These are phyloP conservation scores for Phaeolepiota aurea DNA, from an alignment of 768 basidiomycete species.

Conservation along the genomic window DNA sequence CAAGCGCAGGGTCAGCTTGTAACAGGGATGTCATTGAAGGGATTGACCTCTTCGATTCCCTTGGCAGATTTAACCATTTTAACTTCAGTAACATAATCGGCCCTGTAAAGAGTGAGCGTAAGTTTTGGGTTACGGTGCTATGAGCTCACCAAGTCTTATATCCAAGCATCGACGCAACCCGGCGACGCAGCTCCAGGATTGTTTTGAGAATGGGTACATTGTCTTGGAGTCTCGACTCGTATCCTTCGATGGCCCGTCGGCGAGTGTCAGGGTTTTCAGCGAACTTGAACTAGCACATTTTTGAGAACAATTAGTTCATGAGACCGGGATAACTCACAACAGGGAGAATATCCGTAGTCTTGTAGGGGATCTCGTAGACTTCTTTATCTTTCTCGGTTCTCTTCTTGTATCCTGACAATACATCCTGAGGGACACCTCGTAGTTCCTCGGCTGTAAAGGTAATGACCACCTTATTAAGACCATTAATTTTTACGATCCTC, in stretches of 20 bases:
- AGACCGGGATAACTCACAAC: constrained; percentile 56
- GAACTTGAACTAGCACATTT: constrained; percentile 75
- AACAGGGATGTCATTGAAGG: background rate
- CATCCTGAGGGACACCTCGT: constrained; percentile 73
- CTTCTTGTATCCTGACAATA: constrained; percentile 70
- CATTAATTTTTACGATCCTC: background rate
- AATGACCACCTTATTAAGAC: constrained; percentile 52
- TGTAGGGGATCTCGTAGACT: constrained; percentile 69
- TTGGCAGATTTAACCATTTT: constrained; percentile 78
- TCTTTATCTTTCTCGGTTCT: constrained; percentile 49
- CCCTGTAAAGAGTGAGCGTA: constrained; percentile 24
- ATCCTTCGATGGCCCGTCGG: constrained; percentile 52
- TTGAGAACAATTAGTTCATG: no score
- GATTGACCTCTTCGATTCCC: constrained; percentile 45
- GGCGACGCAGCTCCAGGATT: constrained; percentile 60
- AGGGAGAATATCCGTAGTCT: constrained; percentile 77
- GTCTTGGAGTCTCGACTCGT: constrained; percentile 57
- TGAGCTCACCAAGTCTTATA: constrained; percentile 57
- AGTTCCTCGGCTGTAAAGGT: constrained; percentile 67
- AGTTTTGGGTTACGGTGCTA: background rate
- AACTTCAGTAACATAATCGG: constrained; percentile 75
- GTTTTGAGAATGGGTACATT: constrained; percentile 68
- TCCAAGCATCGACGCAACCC: constrained; percentile 58
- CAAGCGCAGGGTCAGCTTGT: constrained; percentile 6
- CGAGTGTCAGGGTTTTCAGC: constrained; percentile 67